Evolutionary conservation across 345 rosid genomes (phyloP).

Genomic region (Lepidium didymum): DNA sequence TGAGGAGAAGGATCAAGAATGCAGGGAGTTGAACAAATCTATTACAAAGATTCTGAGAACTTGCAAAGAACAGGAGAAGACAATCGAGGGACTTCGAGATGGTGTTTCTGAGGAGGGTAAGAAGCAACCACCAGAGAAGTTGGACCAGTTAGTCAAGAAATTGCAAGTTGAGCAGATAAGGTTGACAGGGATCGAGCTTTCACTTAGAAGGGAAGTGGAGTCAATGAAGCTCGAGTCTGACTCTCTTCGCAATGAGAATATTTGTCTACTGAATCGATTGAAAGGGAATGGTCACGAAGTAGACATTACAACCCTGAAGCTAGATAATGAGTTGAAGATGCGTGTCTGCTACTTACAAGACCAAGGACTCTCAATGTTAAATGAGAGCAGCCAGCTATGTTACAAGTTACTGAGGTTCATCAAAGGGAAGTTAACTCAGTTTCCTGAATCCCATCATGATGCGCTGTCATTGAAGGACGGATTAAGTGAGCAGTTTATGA

Average conservation of each 20-base stretch:
- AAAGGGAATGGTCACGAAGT: conserved; percentile 51
- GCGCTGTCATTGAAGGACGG: conserved; percentile 29
- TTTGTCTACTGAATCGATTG: conserved; percentile 63
- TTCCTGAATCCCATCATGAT: conserved; percentile 40
- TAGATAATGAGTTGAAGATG: conserved; percentile 64
- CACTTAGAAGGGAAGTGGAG: conserved; percentile 72
- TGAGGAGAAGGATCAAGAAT: conserved; percentile 84
- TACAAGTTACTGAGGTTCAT: conserved; percentile 57
- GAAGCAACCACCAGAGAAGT: conserved; percentile 37
- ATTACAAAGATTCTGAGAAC: conserved; percentile 57
- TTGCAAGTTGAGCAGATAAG: conserved; percentile 81
- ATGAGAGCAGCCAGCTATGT: conserved; percentile 52
- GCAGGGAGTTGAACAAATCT: conserved; percentile 82
- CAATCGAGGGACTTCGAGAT: conserved; percentile 72
- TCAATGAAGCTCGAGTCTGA: conserved; percentile 54
- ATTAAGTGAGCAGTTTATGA: conserved; percentile 57
- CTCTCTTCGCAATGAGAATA: conserved; percentile 81
- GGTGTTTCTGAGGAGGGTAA: conserved; percentile 40
- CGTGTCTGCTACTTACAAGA: conserved; percentile 65
- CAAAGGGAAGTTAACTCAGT: conserved; percentile 46
- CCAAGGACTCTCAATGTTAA: conserved; percentile 64
- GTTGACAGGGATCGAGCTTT: conserved; percentile 72
- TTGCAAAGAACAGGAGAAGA: conserved; percentile 79
- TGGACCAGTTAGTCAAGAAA: conserved; percentile 41
- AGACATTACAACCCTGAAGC: conserved; percentile 49